Evolutionary conservation across 1,284 basidiomycete genomes (phyloP).

Genomic region (Fomitopsis palustris): DNA sequence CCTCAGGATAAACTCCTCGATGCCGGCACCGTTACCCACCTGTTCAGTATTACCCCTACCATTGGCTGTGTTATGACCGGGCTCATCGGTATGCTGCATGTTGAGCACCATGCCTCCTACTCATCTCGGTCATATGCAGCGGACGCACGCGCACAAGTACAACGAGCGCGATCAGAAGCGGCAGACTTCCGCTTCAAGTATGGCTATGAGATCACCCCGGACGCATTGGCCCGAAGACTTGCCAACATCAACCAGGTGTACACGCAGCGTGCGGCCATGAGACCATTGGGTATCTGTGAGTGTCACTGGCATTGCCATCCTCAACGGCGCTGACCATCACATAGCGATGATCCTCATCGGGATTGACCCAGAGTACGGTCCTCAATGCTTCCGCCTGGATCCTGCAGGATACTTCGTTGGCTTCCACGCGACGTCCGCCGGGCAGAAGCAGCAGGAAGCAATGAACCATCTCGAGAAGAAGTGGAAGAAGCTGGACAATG

Average conservation of each 20-base stretch:
- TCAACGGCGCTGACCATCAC: background rate
- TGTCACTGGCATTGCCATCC: constrained; percentile 1
- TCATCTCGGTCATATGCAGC: constrained; percentile 44
- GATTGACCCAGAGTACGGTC: constrained; percentile 84
- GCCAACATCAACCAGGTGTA: constrained; percentile 99
- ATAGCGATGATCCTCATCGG: constrained; percentile 96
- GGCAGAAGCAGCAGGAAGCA: constrained; percentile 98
- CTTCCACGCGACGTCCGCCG: constrained; percentile 94
- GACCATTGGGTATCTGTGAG: constrained; percentile 90
- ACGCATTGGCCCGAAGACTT: constrained; percentile 88
- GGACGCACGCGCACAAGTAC: constrained; percentile 90
- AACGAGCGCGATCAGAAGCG: constrained; percentile 87
- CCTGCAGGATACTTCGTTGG: constrained; percentile 99
- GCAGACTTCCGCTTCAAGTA: constrained; percentile 96
- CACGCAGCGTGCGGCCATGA: constrained; percentile 96
- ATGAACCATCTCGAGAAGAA: constrained; percentile 99
- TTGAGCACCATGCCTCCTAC: background rate
- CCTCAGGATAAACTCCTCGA: constrained; percentile 95
- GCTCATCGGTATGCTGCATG: constrained; percentile 69
- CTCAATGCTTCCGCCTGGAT: constrained; percentile 97
- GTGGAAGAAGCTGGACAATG: constrained; percentile 91
- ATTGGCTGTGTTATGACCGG: constrained; percentile 99
- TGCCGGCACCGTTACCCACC: constrained; percentile 90
- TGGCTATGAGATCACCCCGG: constrained; percentile 97
- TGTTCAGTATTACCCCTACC: constrained; percentile 94